Percentiles rank a stretch among this genome's conserved stretches.
Conservation (phyloP, 2,329 filamentous ascomycete species). For the Tolypocladium paradoxum region DNA sequence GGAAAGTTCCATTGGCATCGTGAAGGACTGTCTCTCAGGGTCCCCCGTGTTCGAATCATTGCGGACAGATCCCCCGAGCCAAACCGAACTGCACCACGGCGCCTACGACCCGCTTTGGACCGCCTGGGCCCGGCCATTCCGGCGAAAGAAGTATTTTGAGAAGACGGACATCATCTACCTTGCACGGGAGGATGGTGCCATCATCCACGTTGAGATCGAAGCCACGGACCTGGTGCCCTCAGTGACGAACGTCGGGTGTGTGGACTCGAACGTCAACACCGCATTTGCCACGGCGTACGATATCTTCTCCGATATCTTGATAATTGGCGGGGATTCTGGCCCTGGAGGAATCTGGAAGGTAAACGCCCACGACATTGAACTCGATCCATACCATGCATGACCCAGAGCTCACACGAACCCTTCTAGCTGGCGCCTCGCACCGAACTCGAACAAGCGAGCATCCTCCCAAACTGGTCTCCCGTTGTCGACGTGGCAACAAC, state of each 20-base stretch:
- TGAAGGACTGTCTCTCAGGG: slow-evolving; percentile 41
- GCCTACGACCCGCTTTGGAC: slow-evolving; percentile 56
- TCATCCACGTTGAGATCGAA: slow-evolving; percentile 62
- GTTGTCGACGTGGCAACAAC: slow-evolving; percentile 44
- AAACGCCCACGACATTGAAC: neutral
- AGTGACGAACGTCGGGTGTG: slow-evolving; percentile 47
- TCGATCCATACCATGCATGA: neutral
- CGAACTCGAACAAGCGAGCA: slow-evolving; percentile 27
- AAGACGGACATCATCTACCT: slow-evolving; percentile 73
- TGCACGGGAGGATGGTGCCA: slow-evolving; percentile 74
- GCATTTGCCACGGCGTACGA: slow-evolving; percentile 71
- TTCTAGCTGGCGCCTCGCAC: slow-evolving; percentile 43
- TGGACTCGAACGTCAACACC: slow-evolving; percentile 65
- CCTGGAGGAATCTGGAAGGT: slow-evolving; percentile 68
- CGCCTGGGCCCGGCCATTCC: slow-evolving; percentile 70
- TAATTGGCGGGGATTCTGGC: slow-evolving; percentile 69
- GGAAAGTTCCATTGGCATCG: slow-evolving; percentile 45
- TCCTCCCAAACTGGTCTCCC: slow-evolving; percentile 54
- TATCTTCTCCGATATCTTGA: slow-evolving; percentile 62
- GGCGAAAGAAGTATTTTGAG: slow-evolving; percentile 50
- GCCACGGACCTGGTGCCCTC: slow-evolving; percentile 43
- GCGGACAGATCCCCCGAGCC: slow-evolving; percentile 25
- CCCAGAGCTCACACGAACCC: slow-evolving; percentile 3
- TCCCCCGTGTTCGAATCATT: slow-evolving; percentile 37
- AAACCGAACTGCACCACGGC: slow-evolving; percentile 37